phyloP scores from a whole-genome alignment of 768 basidiomycete genomes.

The Termitomyces sp. region DNA sequence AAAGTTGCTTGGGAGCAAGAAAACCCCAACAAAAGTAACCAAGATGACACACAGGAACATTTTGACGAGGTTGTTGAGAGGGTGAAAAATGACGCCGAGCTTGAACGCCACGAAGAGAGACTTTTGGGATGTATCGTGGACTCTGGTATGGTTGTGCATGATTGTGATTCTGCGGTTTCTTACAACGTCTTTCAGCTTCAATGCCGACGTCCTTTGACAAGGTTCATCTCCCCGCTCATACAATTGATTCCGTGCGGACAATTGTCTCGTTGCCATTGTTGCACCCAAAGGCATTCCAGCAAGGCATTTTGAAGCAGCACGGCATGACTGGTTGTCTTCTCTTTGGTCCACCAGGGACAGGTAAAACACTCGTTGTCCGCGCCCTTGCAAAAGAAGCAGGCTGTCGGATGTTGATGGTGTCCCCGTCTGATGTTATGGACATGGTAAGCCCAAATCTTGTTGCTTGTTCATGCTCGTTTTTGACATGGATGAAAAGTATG shows the following conservation, averaged over 20 bases:
- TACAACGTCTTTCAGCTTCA: slow-evolving; percentile 36
- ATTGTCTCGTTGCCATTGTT: slow-evolving; percentile 87
- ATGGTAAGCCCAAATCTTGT: slow-evolving; percentile 52
- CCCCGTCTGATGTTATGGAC: slow-evolving; percentile 94
- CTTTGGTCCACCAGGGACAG: slow-evolving; percentile 88
- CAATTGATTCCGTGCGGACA: slow-evolving; percentile 88
- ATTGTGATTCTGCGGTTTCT: slow-evolving; percentile 4
- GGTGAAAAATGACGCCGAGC: slow-evolving; percentile 66
- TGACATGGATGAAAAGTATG: slow-evolving; percentile 46
- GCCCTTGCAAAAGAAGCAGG: slow-evolving; percentile 93
- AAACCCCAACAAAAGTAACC: slow-evolving; percentile 29
- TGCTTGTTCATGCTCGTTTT: not conserved
- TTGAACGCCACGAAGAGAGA: slow-evolving; percentile 79
- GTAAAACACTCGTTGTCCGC: slow-evolving; percentile 85
- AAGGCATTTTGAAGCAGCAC: slow-evolving; percentile 88
- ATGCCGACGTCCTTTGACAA: slow-evolving; percentile 83
- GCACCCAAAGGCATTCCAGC: slow-evolving; percentile 81
- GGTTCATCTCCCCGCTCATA: slow-evolving; percentile 83
- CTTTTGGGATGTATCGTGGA: slow-evolving; percentile 86
- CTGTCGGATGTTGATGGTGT: slow-evolving; percentile 86
- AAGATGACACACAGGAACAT: slow-evolving; percentile 31
- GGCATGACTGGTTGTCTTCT: slow-evolving; percentile 87
- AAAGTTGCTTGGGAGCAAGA: slow-evolving; percentile 24
- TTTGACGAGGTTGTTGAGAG: slow-evolving; percentile 73
- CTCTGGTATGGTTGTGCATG: slow-evolving; percentile 40